Base-by-base conservation (phyloP, 805 yeast species). In the Ogataea saltuana region DNA sequence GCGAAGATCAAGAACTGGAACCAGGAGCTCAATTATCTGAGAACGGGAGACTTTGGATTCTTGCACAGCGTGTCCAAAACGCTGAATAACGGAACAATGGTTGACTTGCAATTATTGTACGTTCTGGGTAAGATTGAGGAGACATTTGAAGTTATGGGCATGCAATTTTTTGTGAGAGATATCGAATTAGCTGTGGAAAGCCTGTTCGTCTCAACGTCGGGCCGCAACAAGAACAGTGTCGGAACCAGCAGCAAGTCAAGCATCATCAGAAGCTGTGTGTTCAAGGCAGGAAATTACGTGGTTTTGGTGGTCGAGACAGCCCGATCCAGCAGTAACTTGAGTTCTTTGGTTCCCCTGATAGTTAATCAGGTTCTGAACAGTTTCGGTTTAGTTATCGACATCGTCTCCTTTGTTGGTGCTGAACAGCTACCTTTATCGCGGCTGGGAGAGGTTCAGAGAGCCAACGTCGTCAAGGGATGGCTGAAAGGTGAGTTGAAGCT, bases 41-140 rank as follows among this genome's bases (percentile, higher is more conserved):
- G 99, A 50, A 93, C 98, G 0, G 98, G 98, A 1, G 97, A 93
- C 59, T 69, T 93, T 27, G 99, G 99, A 0, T 93, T 93, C 60
- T 71, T 93, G 42, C 96, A 89, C 56, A 83, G 81, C 16, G 81
- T 88, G 4, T 72, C 76, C 3, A 65, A 74, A 40, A 54, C 61
- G 9, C 42, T 56, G 8, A 47, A 51, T 5, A 49, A 48, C 28
- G 49, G 51, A 7, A 39, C 46, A 2, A 42, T 40, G 42, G 58
- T 67, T 44, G 80, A 68, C 42, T 68, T 88, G 63, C 96, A 89
- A 58, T 81, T 93, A 4, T 69, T 93, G 39, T 93, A 84, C 63
- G 88, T 88, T 4, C 63, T 93, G 35, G 98, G 99, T 0, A 74
- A 81, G 38, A 82, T 93, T 30, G 78, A 86, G 6, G 91, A 85